Percentiles rank a stretch among this genome's conserved stretches.
These are phyloP conservation scores for Wickerhamomyces mucosus DNA, from an alignment of 805 yeast genomes.

Conservation along the genomic window DNA sequence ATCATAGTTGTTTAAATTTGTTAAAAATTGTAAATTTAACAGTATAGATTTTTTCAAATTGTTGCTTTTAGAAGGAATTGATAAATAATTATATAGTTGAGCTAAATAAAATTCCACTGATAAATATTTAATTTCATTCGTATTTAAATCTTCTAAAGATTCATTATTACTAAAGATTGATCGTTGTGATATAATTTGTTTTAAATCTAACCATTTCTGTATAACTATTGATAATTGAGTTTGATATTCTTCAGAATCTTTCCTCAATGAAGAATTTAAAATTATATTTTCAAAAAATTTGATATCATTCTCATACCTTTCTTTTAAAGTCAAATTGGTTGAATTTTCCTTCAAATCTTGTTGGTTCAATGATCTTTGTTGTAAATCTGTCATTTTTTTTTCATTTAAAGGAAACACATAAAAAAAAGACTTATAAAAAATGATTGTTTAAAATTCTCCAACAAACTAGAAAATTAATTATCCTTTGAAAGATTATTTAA, in stretches of 20 bases:
- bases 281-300: too few relatives aligned
- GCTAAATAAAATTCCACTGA: slow-evolving; percentile 54
- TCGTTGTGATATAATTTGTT: slow-evolving; percentile 33
- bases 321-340: too few relatives aligned
- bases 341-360: too few relatives aligned
- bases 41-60: slow-evolving; percentile 34
- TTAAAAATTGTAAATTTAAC: slow-evolving; percentile 35
- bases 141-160: slow-evolving; percentile 54
- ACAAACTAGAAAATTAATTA: too few relatives aligned
- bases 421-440: too few relatives aligned
- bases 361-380: too few relatives aligned
- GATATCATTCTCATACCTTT: too few relatives aligned
- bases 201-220: slow-evolving; percentile 34
- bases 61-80: slow-evolving; percentile 20
- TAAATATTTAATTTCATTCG: slow-evolving; percentile 52
- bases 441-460: too few relatives aligned
- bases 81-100: slow-evolving; percentile 18
- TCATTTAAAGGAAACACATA: too few relatives aligned
- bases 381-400: too few relatives aligned
- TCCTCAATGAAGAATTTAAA: slow-evolving; percentile 21
- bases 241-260: slow-evolving; percentile 36
- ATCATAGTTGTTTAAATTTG: slow-evolving; percentile 34
- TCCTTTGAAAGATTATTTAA: too few relatives aligned
- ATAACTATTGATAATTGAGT: slow-evolving; percentile 25
- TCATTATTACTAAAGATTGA: slow-evolving; percentile 69